Percentiles rank a stretch among this genome's conserved stretches.
These are phyloP conservation scores for Claviceps lovelessii DNA, from an alignment of 2,329 filamentous ascomycete genomes.

Conservation along the genomic window DNA sequence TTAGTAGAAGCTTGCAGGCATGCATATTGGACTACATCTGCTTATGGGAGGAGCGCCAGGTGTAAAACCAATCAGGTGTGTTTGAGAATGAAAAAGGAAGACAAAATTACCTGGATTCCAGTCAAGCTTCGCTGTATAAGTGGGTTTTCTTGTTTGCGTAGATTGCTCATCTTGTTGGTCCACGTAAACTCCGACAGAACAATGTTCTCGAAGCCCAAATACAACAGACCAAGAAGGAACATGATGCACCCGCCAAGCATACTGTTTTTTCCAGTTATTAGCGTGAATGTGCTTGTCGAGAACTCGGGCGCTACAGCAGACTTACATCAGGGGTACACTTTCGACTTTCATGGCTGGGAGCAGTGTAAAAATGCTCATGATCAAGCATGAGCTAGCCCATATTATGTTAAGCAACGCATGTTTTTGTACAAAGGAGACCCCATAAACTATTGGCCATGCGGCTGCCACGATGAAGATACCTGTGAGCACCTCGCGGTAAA, in stretches of 20 bases:
- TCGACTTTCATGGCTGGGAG: conserved; percentile 79
- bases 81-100: neutral
- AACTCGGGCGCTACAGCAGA: conserved; percentile 3
- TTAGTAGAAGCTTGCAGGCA: neutral
- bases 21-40: neutral
- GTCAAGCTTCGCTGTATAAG: conserved; percentile 43
- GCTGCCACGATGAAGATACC: conserved; percentile 61
- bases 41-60: conserved; percentile 4
- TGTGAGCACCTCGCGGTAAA: conserved; percentile 76
- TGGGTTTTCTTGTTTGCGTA: conserved; percentile 19
- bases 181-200: conserved; percentile 27
- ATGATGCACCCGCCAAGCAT: conserved; percentile 65
- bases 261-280: conserved; percentile 8
- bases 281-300: neutral
- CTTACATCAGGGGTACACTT: conserved; percentile 58
- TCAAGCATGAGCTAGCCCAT: conserved; percentile 63
- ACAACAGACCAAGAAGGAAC: conserved; percentile 59
- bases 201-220: conserved; percentile 64
- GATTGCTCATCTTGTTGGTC: conserved; percentile 5
- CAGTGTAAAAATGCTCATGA: conserved; percentile 85
- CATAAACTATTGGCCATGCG: conserved; percentile 66
- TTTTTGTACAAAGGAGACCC: conserved; percentile 52
- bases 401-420: conserved; percentile 50
- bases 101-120: conserved; percentile 44
- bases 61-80: neutral